Evolutionary conservation across 2,329 filamentous ascomycete species (phyloP), one percentile per base, ranked within the genome.

Genomic region (Albophoma yamanashiensis): DNA sequence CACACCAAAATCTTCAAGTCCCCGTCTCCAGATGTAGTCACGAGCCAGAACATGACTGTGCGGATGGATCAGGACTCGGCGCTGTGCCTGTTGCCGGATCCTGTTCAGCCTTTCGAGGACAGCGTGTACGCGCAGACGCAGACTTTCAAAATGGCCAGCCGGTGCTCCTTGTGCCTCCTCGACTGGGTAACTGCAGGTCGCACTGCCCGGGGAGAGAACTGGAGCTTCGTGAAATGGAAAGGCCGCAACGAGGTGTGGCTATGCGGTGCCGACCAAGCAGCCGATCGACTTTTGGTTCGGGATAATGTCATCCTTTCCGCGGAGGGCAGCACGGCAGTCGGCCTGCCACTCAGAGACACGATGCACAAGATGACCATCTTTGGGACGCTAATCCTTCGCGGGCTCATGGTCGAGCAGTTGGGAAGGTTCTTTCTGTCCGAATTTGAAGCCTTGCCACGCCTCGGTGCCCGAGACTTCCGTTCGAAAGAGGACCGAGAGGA

Each of bases 1-100:
- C 91, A 92, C 74, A 97, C 94, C 62, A 99, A 97, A 76, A 86
- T 99, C 67, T 97, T 96, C 82, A 96, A 94, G 71, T 89, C 91
- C 0, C 73, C 83, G 56, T 76, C 78, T 59, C 75, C 75, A 42
- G 76, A 82, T 50, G 73, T 83, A 15, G 70, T 82, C 55, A 88
- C 86, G 1, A 78, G 79, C 25, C 87, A 89, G 71, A 76, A 70
- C 1, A 72, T 89, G 61, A 71, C 75, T 15, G 79, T 83, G 39
- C 71, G 72, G 3, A 74, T 89, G 58, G 75, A 78, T 31, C 67
- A 77, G 17, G 76, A 73, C 27, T 83, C 78, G 8, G 81, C 79
- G 1, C 76, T 89, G 17, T 88, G 86, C 67, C 78, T 89, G 62
- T 82, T 97, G 14, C 94, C 94, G 0, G 94, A 99, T 71, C 94